Evolutionary conservation across 352 stramenopile genomes (phyloP), one percentile per base, ranked within the genome.

Genomic region (Globisporangium megalacanthum): DNA sequence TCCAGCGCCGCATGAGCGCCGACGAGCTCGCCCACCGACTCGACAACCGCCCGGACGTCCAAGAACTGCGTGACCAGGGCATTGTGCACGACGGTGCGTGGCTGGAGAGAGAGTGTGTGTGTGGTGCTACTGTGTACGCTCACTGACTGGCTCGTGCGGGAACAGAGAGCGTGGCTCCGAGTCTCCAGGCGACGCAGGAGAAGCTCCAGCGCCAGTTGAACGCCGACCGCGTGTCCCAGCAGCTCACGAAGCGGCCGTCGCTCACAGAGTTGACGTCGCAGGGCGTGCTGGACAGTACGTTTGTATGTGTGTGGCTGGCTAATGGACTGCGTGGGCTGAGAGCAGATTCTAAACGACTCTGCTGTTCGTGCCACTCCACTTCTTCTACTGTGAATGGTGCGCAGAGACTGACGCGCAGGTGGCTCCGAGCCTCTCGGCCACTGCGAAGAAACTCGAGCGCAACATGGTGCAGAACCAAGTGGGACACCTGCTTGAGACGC

Each of bases 401-500:
- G 14, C 33, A 81, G 73, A 90, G 50, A 73, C 74, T 3, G 79
- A 80, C 49, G 66, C 70, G 3, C 66, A 86, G 14, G 49, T 92
- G 46, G 82, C 82, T 0, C 73, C 82, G 11, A 83, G 75, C 56
- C 68, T 92, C 5, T 79, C 72, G 33, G 79, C 83, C 9, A 89
- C 82, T 4, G 80, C 82, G 11, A 89, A 92, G 66, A 83, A 88
- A 57, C 74, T 94, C 7, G 80, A 92, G 69, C 69, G 76, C 31
- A 88, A 80, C 48, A 47, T 94, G 20, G 75, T 90, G 31, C 77
- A 92, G 60, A 86, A 92, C 65, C 82, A 94, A 49, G 80, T 94
- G 14, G 81, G 78, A 9, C 82, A 91, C 49, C 63, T 94, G 58
- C 68, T 94, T 0, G 84, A 94, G 60, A 84, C 75, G 9, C 72